phyloP scores from a whole-genome alignment of 106 monocot species.

The Platanthera zijinensis region DNA sequence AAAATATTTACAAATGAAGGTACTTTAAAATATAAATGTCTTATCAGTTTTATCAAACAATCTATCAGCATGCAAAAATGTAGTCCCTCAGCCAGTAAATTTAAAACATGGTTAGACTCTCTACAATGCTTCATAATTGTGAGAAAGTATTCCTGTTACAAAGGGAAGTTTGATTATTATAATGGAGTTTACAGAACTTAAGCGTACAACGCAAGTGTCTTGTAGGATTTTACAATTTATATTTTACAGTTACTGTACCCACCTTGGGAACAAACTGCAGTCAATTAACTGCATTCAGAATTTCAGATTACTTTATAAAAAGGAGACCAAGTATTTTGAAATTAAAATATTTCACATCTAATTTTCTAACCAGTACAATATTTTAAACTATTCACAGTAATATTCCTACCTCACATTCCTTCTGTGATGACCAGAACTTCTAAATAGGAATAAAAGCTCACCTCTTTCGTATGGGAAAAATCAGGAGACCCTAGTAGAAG shows the following conservation, averaged over 20 bases:
- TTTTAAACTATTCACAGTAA: too few relatives aligned
- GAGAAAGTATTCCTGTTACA: neutral
- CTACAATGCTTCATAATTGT: neutral
- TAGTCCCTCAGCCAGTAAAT: neutral
- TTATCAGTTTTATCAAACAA: neutral
- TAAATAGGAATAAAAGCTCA: slow-evolving; percentile 17
- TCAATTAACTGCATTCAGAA: neutral
- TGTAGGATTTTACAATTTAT: neutral
- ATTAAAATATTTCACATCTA: neutral
- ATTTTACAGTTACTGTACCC: neutral
- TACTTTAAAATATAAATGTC: neutral
- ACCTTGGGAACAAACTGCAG: neutral
- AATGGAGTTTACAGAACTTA: neutral
- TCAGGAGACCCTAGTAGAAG: slow-evolving; percentile 69
- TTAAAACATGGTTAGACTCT: neutral
- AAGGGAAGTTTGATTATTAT: neutral
- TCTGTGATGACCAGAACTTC: neutral
- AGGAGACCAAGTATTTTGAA: neutral
- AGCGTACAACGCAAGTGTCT: neutral
- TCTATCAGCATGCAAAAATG: neutral
- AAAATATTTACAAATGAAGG: neutral
- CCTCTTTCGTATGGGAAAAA: slow-evolving; percentile 61
- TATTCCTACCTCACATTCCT: too few relatives aligned
- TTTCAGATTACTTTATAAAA: neutral
- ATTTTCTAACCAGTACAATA: too few relatives aligned